These are phyloP conservation scores for Furcasterigmium furcatum DNA, from an alignment of 2,329 filamentous ascomycete genomes.

Conservation along the genomic window DNA sequence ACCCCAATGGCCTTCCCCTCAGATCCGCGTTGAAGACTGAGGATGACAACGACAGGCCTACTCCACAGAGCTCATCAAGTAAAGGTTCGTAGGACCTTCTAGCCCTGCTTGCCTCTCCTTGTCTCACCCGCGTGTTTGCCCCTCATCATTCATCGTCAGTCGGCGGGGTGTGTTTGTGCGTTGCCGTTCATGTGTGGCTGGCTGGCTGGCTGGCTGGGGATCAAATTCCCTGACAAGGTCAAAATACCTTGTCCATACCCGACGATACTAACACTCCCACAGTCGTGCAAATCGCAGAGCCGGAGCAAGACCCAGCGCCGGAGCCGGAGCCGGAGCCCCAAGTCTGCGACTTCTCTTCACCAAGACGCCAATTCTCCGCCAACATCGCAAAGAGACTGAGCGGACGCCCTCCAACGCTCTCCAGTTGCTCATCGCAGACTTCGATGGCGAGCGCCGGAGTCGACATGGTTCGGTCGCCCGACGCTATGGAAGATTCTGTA, in stretches of 20 bases:
- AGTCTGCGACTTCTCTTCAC: conserved; percentile 7
- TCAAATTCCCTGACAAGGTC: too few species aligned
- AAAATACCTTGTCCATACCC: too few species aligned
- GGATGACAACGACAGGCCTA: conserved; percentile 32
- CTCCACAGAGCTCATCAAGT: conserved; percentile 29
- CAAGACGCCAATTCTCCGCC: conserved; percentile 41
- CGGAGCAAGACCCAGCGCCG: conserved; percentile 19
- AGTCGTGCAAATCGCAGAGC: conserved; percentile 59
- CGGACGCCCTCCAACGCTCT: conserved; percentile 24
- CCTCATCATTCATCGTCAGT: conserved; percentile 15
- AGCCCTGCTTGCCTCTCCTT: background rate
- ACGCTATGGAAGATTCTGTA: background rate
- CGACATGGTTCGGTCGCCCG: conserved; percentile 22
- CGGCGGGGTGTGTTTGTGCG: background rate
- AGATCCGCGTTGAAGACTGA: conserved; percentile 42
- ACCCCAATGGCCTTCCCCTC: conserved; percentile 21
- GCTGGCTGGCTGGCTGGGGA: too few species aligned
- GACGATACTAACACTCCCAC: conserved; percentile 5
- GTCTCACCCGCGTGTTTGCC: conserved; percentile 1
- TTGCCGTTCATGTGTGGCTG: background rate
- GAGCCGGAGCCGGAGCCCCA: conserved; percentile 28
- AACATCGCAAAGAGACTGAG: conserved; percentile 40
- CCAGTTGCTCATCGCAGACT: conserved; percentile 36
- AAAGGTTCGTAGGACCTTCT: conserved; percentile 36
- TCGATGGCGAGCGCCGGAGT: conserved; percentile 35